Conservation (phyloP, 2,329 filamentous ascomycete genomes). For the Arthrobotrys megalospora region DNA sequence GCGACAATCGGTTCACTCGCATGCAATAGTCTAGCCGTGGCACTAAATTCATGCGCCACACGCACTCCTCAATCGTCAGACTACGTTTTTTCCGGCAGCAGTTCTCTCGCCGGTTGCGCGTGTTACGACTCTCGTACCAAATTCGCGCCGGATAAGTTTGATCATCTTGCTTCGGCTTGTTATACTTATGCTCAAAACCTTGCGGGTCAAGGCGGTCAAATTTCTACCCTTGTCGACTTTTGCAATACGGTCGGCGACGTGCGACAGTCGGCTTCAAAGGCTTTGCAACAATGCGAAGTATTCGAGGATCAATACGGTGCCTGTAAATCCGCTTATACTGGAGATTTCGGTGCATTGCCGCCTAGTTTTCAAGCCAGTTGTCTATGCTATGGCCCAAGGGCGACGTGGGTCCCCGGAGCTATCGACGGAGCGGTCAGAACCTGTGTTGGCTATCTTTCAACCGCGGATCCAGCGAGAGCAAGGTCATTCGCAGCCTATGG, state of each 20-base stretch:
- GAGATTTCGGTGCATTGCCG: constrained; percentile 23
- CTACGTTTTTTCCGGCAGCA: constrained; percentile 37
- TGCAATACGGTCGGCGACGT: constrained; percentile 42
- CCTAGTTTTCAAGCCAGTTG: constrained; percentile 49
- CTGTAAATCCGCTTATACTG: constrained; percentile 31
- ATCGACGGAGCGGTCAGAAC: constrained; percentile 40
- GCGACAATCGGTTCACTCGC: constrained; percentile 47
- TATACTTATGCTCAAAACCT: constrained; percentile 53
- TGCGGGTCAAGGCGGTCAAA: constrained; percentile 40
- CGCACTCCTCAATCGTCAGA: not conserved
- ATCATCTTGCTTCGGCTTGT: constrained; percentile 43
- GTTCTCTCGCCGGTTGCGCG: constrained; percentile 46
- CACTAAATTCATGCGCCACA: constrained; percentile 44
- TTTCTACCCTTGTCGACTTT: constrained; percentile 49
- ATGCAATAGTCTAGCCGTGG: constrained; percentile 41
- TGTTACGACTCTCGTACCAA: constrained; percentile 39
- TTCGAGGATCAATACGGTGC: constrained; percentile 37
- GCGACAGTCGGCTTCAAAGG: constrained; percentile 40
- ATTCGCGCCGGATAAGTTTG: constrained; percentile 40
- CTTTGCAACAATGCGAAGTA: constrained; percentile 38
- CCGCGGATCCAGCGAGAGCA: constrained; percentile 29
- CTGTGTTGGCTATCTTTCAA: constrained; percentile 39
- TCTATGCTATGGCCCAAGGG: constrained; percentile 47
- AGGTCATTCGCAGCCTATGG: constrained; percentile 14
- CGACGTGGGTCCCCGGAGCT: constrained; percentile 30